A percentile compares a stretch with the other conserved stretches of the same genome.
Evolutionary conservation across 2,329 filamentous ascomycete species (phyloP).

Genomic region (Immersiporthe knoxdaviesiana): DNA sequence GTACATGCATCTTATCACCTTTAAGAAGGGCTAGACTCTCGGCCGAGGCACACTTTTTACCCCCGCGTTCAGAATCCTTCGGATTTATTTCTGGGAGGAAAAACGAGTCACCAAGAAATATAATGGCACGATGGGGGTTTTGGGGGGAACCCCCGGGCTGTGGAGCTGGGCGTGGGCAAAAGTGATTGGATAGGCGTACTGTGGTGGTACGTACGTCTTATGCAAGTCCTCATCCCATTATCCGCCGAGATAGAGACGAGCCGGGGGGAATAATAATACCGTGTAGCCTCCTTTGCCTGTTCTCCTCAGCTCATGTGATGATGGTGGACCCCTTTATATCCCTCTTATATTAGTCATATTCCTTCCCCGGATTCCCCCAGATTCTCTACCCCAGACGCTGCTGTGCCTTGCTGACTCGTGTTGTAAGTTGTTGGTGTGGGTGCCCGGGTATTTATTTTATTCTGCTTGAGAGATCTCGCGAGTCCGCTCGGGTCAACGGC

Average conservation of each 20-base stretch:
- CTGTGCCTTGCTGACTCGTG: not conserved
- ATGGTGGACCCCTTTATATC: not conserved
- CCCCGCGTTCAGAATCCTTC: too few species aligned
- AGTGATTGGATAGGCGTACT: not conserved
- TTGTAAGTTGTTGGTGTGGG: not conserved
- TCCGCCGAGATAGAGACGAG: not conserved
- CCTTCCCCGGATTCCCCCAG: not conserved
- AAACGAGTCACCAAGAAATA: not conserved
- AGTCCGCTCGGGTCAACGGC: slow-evolving; percentile 22
- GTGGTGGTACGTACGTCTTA: not conserved
- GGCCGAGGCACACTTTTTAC: not conserved
- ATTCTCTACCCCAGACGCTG: not conserved
- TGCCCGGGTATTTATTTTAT: not conserved
- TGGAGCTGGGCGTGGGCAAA: not conserved
- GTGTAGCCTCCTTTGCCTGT: too few species aligned
- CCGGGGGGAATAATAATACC: not conserved
- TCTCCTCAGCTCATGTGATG: not conserved
- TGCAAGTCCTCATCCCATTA: not conserved
- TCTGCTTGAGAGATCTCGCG: slow-evolving; percentile 4
- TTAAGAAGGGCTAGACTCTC: not conserved
- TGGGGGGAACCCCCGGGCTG: not conserved
- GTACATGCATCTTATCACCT: not conserved
- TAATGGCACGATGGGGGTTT: not conserved
- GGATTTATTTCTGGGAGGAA: not conserved
- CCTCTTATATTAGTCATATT: not conserved